Percentiles rank a stretch among this genome's conserved stretches.
These are phyloP conservation scores for Oehlia diaphana DNA, from an alignment of 192 early-diverging fungal species.

Conservation along the genomic window DNA sequence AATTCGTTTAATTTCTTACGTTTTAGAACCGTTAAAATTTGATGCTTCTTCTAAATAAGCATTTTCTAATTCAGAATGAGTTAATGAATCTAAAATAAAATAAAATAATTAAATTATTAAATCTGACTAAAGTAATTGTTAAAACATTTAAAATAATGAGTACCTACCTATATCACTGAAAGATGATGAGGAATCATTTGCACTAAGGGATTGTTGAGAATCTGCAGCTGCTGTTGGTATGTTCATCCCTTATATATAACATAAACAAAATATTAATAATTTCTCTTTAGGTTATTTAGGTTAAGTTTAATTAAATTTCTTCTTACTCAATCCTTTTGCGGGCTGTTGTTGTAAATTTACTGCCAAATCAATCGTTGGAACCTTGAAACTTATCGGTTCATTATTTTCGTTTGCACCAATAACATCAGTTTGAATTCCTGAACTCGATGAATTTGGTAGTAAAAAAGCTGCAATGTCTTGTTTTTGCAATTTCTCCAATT, in stretches of 20 bases:
- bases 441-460: not conserved
- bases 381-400: too few species aligned
- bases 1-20: conserved; percentile 36
- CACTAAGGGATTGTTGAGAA: not conserved
- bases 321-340: not conserved
- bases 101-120: not conserved
- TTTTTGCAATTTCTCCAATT: not conserved
- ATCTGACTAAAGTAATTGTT: too few species aligned
- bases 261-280: too few species aligned
- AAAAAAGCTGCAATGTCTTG: conserved; percentile 20
- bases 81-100: conserved; percentile 49
- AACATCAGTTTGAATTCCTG: not conserved
- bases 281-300: too few species aligned
- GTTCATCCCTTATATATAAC: not conserved
- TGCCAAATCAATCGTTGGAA: not conserved
- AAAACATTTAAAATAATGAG: not conserved
- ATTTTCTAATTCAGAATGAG: conserved; percentile 55
- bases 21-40: conserved; percentile 52
- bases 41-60: conserved; percentile 44
- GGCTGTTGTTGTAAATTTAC: too few species aligned
- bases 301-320: too few species aligned
- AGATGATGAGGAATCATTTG: conserved; percentile 9
- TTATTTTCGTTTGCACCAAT: not conserved
- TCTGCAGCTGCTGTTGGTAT: not conserved
- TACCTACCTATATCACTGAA: conserved; percentile 12